phyloP scores from a whole-genome alignment of 2,329 filamentous ascomycete genomes.

The Hymenoscyphus linearis region DNA sequence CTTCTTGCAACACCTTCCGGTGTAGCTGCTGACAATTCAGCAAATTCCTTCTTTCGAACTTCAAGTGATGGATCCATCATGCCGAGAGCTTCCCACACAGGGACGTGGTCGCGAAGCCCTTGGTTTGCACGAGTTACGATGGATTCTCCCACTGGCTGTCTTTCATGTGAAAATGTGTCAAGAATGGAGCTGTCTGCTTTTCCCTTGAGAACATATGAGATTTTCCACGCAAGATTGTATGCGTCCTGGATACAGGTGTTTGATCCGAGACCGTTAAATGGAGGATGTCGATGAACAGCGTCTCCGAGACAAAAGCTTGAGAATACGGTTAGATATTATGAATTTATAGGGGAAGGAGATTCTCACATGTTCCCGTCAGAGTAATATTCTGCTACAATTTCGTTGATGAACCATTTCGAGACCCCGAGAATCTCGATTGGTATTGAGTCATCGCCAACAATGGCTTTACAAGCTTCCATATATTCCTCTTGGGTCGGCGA shows the following conservation, averaged over 20 bases:
- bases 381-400: slow-evolving; percentile 54
- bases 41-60: slow-evolving; percentile 36
- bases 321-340: not conserved
- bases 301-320: slow-evolving; percentile 48
- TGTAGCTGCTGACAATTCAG: slow-evolving; percentile 37
- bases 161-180: slow-evolving; percentile 40
- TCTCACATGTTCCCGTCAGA: slow-evolving; percentile 29
- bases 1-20: slow-evolving; percentile 37
- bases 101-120: slow-evolving; percentile 46
- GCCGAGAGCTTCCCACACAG: slow-evolving; percentile 43
- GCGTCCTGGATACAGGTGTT: slow-evolving; percentile 56
- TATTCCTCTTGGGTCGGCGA: slow-evolving; percentile 44
- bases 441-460: slow-evolving; percentile 51
- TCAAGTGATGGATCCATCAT: slow-evolving; percentile 36
- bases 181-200: slow-evolving; percentile 37
- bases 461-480: slow-evolving; percentile 39
- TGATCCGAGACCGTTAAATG: slow-evolving; percentile 50
- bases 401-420: slow-evolving; percentile 56
- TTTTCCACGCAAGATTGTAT: slow-evolving; percentile 52
- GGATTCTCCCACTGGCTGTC: slow-evolving; percentile 43
- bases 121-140: slow-evolving; percentile 53
- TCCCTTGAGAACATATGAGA: slow-evolving; percentile 42
- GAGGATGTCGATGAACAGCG: slow-evolving; percentile 53
- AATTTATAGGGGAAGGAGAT: not conserved
- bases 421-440: slow-evolving; percentile 46